Conservation (phyloP, 352 stramenopile genomes). For the Thraustotheca clavata region DNA sequence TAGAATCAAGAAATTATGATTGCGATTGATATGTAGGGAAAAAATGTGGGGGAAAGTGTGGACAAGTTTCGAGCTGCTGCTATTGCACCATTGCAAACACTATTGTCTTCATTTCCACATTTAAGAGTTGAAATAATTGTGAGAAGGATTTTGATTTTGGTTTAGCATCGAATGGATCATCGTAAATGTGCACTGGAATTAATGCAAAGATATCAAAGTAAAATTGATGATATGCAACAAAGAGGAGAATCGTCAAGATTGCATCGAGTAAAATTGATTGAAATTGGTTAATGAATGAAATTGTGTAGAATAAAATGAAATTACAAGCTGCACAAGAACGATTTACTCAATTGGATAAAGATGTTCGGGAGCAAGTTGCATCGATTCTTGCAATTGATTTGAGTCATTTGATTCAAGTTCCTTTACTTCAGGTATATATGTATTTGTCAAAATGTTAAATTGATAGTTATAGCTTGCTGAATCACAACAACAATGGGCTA, state of each 20-base stretch:
- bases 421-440: constrained; percentile 22
- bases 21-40: neutral
- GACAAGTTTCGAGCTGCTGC: constrained; percentile 41
- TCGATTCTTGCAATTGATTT: constrained; percentile 4
- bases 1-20: constrained; percentile 21
- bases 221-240: constrained; percentile 44
- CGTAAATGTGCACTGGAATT: constrained; percentile 48
- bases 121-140: constrained; percentile 30
- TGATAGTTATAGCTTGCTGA: constrained; percentile 22
- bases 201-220: constrained; percentile 47
- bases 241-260: constrained; percentile 40
- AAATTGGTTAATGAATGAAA: neutral
- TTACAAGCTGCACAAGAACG: constrained; percentile 41
- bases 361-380: constrained; percentile 37
- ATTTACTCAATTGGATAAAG: constrained; percentile 54
- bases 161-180: constrained; percentile 52
- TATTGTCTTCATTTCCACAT: constrained; percentile 44
- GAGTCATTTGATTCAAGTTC: neutral
- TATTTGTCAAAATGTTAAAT: constrained; percentile 33
- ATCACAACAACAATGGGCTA: constrained; percentile 16
- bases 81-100: constrained; percentile 49
- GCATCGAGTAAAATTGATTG: constrained; percentile 34
- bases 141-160: neutral
- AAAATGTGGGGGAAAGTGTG: constrained; percentile 29
- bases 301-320: constrained; percentile 52